Evolutionary conservation across 2,329 filamentous ascomycete genomes (phyloP).

Genomic region (Botrytis sinoallii): DNA sequence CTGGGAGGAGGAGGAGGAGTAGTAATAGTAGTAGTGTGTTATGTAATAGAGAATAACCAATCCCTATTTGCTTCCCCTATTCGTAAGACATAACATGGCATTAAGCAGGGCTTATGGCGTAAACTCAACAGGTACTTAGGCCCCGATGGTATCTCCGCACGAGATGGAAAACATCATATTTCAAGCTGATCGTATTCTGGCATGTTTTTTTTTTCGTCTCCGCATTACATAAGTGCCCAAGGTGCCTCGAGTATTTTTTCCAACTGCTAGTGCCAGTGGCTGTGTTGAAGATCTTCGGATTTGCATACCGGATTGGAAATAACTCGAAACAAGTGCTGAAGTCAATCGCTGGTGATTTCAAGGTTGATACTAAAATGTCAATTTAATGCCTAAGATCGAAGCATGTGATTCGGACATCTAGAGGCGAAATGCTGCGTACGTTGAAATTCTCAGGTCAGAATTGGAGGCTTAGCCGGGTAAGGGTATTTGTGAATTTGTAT

Average conservation of each 20-base stretch:
- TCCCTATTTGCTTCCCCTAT: background rate
- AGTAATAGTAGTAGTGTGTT: background rate
- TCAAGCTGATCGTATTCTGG: background rate
- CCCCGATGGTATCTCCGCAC: background rate
- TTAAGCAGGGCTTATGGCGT: background rate
- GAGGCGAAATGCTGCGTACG: background rate
- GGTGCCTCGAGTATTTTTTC: background rate
- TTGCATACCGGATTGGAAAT: background rate
- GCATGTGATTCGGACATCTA: background rate
- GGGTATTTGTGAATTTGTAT: background rate
- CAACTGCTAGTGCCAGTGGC: constrained; percentile 16
- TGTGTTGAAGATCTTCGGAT: constrained; percentile 11
- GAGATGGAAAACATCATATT: background rate
- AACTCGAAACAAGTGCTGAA: background rate
- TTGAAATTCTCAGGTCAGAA: background rate
- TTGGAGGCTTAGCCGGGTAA: background rate
- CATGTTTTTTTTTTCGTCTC: background rate
- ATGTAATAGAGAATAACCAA: background rate
- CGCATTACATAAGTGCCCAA: background rate
- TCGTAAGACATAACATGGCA: constrained; percentile 8
- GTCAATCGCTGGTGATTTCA: background rate
- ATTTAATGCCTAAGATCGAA: background rate
- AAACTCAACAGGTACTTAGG: background rate
- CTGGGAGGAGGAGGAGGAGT: constrained; percentile 6
- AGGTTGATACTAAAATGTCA: background rate